Base-by-base conservation (phyloP, 306 rosid species). In the Quillaja saponaria region DNA sequence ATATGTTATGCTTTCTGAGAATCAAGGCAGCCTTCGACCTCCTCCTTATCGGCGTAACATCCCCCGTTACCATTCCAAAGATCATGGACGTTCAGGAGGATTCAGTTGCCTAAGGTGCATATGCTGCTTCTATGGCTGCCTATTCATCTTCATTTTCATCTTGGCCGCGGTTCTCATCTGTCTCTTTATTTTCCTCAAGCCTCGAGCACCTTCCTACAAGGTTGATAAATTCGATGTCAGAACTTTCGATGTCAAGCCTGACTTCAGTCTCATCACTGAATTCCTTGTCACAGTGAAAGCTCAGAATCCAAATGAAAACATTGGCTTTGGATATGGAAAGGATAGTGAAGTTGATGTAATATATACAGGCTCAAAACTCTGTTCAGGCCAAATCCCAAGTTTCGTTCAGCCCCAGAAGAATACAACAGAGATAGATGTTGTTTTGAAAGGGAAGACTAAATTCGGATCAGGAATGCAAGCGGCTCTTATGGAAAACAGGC, bases 401-500 rank as follows among this genome's bases (percentile, higher is more conserved):
- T 79, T 82, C 35, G 18, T 53, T 51, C 87, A 82, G 34, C 82
- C 78, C 6, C 49, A 48, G 6, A 69, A 59, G 60, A 80, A 77
- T 16, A 50, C 5, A 45, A 66, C 85, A 12, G 44, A 0, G 13
- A 8, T 82, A 0, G 68, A 44, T 1, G 50, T 82, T 21, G 41
- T 0, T 8, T 40, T 85, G 58, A 76, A 64, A 12, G 91, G 91
- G 18, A 66, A 66, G 6, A 51, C 13, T 21, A 62, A 56, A 4
- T 58, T 82, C 46, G 75, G 61, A 1, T 20, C 55, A 8, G 35
- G 62, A 42, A 10, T 56, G 7, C 74, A 69, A 14, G n/a, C 46
- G 0, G 33, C 66, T 0, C 6, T 79, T 0, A 18, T 71, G 65
- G 2, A 49, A 7, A 64, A 82, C 9, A 11, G 56, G 21, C 60